Evolutionary conservation across 495 filamentous ascomycete genomes (phyloP).

Genomic region (Penicillium simplicissimum): DNA sequence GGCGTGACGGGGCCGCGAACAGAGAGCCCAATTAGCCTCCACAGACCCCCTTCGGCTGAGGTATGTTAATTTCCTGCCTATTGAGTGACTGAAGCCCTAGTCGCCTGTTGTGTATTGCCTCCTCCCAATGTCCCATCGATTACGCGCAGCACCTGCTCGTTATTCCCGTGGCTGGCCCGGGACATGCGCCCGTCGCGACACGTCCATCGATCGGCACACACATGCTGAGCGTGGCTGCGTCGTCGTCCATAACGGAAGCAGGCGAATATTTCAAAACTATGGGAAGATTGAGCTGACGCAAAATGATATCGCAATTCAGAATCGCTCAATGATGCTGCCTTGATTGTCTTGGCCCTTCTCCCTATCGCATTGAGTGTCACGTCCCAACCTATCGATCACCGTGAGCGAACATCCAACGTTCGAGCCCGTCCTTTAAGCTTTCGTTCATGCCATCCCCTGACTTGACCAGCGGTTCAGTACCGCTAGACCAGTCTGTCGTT

Average conservation of each 20-base stretch:
- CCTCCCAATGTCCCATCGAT: background rate
- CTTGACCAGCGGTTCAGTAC: conserved; percentile 24
- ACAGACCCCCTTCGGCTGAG: conserved; percentile 21
- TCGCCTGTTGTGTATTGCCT: conserved; percentile 2
- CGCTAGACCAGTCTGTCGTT: conserved; percentile 26
- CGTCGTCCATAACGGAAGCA: conserved; percentile 12
- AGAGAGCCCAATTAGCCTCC: conserved; percentile 20
- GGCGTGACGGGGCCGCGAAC: background rate
- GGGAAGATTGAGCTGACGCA: conserved; percentile 18
- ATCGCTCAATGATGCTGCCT: conserved; percentile 40
- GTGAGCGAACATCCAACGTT: conserved; percentile 24
- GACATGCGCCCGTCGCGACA: conserved; percentile 30
- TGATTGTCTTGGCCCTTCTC: conserved; percentile 24
- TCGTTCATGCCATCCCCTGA: conserved; percentile 45
- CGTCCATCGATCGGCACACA: conserved; percentile 18
- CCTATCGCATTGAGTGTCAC: conserved; percentile 28
- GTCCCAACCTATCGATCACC: conserved; percentile 17
- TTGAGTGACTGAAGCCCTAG: background rate
- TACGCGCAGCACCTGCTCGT: conserved; percentile 6
- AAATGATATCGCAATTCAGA: conserved; percentile 17
- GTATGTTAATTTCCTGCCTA: conserved; percentile 27
- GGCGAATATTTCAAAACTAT: background rate
- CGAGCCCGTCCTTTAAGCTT: conserved; percentile 9
- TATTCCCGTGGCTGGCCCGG: conserved; percentile 4
- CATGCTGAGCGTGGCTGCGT: conserved; percentile 8